Base-by-base conservation (phyloP, 192 early-diverging fungal species). In the Lobulomyces angularis region DNA sequence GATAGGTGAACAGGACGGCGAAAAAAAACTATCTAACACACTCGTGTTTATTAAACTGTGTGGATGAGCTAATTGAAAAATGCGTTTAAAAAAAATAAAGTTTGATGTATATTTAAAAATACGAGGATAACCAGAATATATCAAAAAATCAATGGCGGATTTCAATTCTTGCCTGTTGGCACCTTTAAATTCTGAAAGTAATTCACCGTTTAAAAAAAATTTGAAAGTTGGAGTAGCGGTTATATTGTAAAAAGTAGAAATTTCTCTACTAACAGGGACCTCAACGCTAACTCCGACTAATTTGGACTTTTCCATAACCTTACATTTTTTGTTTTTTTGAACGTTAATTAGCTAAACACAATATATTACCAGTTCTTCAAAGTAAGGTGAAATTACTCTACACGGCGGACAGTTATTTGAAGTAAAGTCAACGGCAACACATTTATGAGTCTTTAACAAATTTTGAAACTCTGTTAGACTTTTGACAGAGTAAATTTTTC, bases 141-240 rank as follows among this genome's bases (percentile, higher is more conserved):
- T 45, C 3, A 84, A 43, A 14, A 77, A 31, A n/a, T 82, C 70
- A 3, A 84, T 59, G 5, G 49, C 57, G 24, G 58, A 65, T 38
- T 66, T 61, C 14, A 84, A 59, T 38, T 81, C 76, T 7, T 55
- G 53, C 23, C 53, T 46, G 40, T 84, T 52, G 9, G 82, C 82
- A 25, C 82, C 80, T 9, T 54, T 62, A 44, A 82, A 71, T 34
- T 75, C 66, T 16, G 59, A 50, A 16, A 58, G 61, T 52, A 44
- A 27, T 0, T 68, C 43, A 0, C 78, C 81, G 25, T 72, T 58
- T 7, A 74, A 51, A 39, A 79, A 82, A 35, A 79, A 76, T 43
- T 69, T 59, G 52, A 85, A 85, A 3, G 83, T 85, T 16, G 83
- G 83, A 0, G 80, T 82, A 1, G 69, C 74, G 5, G 65, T 51